Base-by-base conservation (phyloP, 2,329 filamentous ascomycete species). In the Reticulascus tulasneorum region DNA sequence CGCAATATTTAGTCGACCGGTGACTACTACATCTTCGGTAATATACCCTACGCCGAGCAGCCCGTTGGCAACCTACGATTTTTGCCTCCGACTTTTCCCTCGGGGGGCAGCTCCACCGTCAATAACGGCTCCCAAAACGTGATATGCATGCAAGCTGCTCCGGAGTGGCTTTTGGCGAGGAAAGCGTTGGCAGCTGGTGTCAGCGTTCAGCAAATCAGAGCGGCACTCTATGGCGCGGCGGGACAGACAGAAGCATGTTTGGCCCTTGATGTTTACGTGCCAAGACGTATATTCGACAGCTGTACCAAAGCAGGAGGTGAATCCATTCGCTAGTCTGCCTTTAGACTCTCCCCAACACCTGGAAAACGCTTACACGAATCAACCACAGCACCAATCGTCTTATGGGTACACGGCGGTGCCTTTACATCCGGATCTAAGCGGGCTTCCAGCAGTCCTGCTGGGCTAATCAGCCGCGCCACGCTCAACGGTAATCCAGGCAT, bases 191-290 rank as follows among this genome's bases (percentile, higher is more conserved):
- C 7, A n/a, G n/a, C n/a, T n/a, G n/a, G n/a, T n/a, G n/a, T n/a
- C n/a, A n/a, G n/a, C n/a, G n/a, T n/a, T n/a, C n/a, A n/a, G n/a
- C n/a, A n/a, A n/a, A n/a, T n/a, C n/a, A n/a, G n/a, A n/a, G n/a
- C n/a, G n/a, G n/a, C n/a, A n/a, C n/a, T n/a, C n/a, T n/a, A n/a
- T n/a, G n/a, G n/a, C n/a, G n/a, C n/a, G n/a, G n/a, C n/a, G n/a
- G n/a, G n/a, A n/a, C n/a, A n/a, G n/a, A n/a, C n/a, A n/a, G 67
- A 73, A 45, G 68, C 73, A 39, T 74, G 71, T 40, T 56, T 74
- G 3, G 69, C 69, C 44, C 60, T 73, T 10, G 68, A 74, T 44
- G 45, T 73, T n/a, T 65, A 64, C 26, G 67, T 70, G 2, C 70
- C 70, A 5, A n/a, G n/a, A n/a, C n/a, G n/a, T n/a, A n/a, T n/a